A percentile compares a stretch with the other conserved stretches of the same genome.
phyloP scores from a whole-genome alignment of 1,284 basidiomycete genomes.

The Fistulinella staudtii region DNA sequence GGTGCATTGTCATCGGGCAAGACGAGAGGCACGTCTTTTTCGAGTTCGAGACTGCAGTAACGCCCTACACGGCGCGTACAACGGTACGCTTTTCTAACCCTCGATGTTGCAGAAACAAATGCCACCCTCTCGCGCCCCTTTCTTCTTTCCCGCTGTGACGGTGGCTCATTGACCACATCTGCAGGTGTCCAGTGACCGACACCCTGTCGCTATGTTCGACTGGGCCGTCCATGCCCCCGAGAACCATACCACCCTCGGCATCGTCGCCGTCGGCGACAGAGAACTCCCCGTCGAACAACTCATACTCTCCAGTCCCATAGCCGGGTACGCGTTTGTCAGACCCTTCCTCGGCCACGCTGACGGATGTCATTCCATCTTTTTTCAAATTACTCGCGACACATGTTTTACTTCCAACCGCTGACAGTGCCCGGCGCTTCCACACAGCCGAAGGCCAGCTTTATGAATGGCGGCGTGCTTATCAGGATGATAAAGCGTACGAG shows the following conservation, averaged over 20 bases:
- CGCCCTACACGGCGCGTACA: constrained; percentile 38
- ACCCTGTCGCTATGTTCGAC: constrained; percentile 55
- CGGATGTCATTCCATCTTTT: background rate
- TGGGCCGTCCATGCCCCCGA: constrained; percentile 45
- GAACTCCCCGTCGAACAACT: constrained; percentile 61
- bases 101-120: background rate
- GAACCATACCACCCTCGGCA: constrained; percentile 54
- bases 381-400: background rate
- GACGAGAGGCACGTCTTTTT: constrained; percentile 57
- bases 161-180: too few species aligned
- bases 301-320: constrained; percentile 47
- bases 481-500: constrained; percentile 51
- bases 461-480: constrained; percentile 58
- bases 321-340: constrained; percentile 37
- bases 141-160: too few species aligned
- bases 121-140: too few species aligned
- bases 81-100: constrained; percentile 39
- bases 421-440: constrained; percentile 56
- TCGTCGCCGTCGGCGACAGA: constrained; percentile 50
- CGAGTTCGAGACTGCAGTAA: constrained; percentile 54
- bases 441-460: constrained; percentile 49
- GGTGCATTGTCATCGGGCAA: constrained; percentile 64
- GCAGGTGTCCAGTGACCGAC: constrained; percentile 47
- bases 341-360: too few species aligned
- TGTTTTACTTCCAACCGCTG: background rate